Conservation (phyloP, 257 asterid species). For the Penstemon newberryi region DNA sequence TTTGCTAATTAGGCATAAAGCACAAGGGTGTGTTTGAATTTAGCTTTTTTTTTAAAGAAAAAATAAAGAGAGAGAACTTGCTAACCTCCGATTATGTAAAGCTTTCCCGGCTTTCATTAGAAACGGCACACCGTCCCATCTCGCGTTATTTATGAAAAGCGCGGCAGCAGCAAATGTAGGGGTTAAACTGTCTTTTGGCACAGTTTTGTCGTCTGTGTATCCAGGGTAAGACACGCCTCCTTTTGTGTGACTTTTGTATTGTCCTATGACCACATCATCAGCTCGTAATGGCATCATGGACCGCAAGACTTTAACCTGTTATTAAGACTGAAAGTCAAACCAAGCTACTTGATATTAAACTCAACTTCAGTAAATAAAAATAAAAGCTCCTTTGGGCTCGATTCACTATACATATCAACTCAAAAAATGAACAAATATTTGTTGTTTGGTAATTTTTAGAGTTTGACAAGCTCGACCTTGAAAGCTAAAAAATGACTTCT, state of each 20-base stretch:
- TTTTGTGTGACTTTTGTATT: constrained; percentile 74
- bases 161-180: constrained; percentile 99
- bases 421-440: too few species aligned
- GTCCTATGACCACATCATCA: constrained; percentile 79
- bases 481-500: too few species aligned
- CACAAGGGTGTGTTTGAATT: too few species aligned
- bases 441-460: too few species aligned
- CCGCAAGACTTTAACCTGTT: constrained; percentile 92
- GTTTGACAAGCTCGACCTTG: too few species aligned
- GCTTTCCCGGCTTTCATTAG: constrained; percentile 99
- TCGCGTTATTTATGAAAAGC: constrained; percentile 81
- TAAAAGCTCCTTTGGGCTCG: too few species aligned
- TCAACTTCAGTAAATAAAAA: too few species aligned
- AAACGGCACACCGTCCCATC: constrained; percentile 99
- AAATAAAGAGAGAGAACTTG: constrained; percentile 1
- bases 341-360: too few species aligned
- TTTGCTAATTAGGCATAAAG: too few species aligned
- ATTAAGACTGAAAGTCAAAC: constrained; percentile 3
- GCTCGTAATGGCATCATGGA: constrained; percentile 73
- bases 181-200: constrained; percentile 81
- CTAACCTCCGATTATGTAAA: constrained; percentile 69
- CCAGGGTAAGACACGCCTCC: constrained; percentile 75
- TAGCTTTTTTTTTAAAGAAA: not conserved
- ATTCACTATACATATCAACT: too few species aligned
- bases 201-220: constrained; percentile 90